Conservation (phyloP, 2,329 filamentous ascomycete species). For the Penicillium corylophilum region DNA sequence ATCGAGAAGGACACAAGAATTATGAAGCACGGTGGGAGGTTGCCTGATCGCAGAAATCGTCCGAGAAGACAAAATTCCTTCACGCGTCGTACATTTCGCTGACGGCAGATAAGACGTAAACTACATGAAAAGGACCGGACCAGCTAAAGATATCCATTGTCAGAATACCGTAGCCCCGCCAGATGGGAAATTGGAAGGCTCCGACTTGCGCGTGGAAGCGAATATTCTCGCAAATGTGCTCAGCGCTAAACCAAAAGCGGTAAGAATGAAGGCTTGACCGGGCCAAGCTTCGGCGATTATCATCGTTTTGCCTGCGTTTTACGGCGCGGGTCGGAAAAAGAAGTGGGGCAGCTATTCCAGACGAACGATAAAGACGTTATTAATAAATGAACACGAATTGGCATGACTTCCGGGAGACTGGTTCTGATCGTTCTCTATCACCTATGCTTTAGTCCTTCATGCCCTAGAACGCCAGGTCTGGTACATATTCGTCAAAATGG, state of each 20-base stretch:
- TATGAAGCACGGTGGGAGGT: background rate
- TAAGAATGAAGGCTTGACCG: background rate
- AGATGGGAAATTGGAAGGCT: background rate
- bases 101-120: background rate
- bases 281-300: background rate
- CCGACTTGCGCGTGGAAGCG: background rate
- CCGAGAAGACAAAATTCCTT: background rate
- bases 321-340: background rate
- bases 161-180: background rate
- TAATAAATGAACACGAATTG: background rate
- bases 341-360: background rate
- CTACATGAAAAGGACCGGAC: background rate
- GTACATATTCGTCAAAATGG: background rate
- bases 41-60: background rate
- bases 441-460: background rate
- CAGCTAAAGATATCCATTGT: background rate
- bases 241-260: conserved; percentile 4
- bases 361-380: background rate
- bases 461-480: background rate
- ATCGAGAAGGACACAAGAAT: background rate
- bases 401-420: background rate
- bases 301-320: background rate
- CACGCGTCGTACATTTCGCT: background rate
- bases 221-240: conserved; percentile 12
- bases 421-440: background rate